Evolutionary conservation across 768 basidiomycete species (phyloP).

Genomic region (Leccinellum albellum): DNA sequence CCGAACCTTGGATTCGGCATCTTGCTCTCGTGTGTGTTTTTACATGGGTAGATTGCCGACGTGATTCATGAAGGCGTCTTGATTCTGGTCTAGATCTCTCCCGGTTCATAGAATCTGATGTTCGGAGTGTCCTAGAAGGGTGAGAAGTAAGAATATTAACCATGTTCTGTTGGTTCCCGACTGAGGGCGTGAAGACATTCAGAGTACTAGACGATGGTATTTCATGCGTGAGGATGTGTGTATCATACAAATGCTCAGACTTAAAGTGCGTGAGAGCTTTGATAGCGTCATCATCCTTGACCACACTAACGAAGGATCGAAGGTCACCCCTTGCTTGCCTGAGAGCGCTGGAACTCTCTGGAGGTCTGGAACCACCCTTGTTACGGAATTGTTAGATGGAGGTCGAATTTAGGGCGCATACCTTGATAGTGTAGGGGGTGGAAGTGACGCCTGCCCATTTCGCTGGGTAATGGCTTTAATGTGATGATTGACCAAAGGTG

Average conservation of each 20-base stretch:
- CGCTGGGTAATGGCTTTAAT: constrained; percentile 6
- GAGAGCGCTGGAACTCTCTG: neutral
- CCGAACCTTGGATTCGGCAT: constrained; percentile 14
- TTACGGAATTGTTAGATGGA: constrained; percentile 5
- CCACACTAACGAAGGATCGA: neutral
- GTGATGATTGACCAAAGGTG: constrained; percentile 4
- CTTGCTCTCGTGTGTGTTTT: neutral
- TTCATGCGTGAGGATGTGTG: constrained; percentile 2
- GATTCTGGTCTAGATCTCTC: constrained; percentile 1
- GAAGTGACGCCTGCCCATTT: neutral
- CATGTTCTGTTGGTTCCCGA: neutral
- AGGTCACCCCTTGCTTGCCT: neutral
- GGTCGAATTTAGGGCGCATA: neutral
- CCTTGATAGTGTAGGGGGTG: constrained; percentile 3
- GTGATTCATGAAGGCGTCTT: constrained; percentile 2
- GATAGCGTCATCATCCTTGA: neutral
- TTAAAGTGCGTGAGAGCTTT: constrained; percentile 8
- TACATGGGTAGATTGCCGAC: constrained; percentile 6
- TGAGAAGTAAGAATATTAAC: neutral
- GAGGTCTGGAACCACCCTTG: neutral
- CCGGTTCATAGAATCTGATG: neutral
- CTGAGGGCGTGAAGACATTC: neutral
- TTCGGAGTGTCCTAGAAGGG: constrained; percentile 2
- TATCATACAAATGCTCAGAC: constrained; percentile 1
- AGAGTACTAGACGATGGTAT: neutral